These are phyloP conservation scores for Prorocentrum cordatum DNA, from an alignment of 169 alveolate species.

Conservation along the genomic window DNA sequence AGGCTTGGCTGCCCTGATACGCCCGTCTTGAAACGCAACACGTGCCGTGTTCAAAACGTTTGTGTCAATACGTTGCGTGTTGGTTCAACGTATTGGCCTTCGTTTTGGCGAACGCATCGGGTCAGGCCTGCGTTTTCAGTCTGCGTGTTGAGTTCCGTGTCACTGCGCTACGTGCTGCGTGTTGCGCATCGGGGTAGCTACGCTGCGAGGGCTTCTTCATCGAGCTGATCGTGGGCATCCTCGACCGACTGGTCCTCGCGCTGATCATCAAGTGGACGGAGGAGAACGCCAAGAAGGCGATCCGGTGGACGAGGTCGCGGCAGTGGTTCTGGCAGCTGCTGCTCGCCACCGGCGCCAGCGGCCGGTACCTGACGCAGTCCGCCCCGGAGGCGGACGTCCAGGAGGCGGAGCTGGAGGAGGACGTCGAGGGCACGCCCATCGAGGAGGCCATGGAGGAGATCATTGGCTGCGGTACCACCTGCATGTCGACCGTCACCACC, in stretches of 20 bases:
- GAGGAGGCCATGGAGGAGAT: constrained; percentile 69
- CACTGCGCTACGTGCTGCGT: too few species aligned
- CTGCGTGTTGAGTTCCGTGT: too few species aligned
- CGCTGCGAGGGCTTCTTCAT: constrained; percentile 14
- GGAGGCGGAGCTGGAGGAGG: neutral
- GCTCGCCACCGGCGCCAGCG: too few species aligned
- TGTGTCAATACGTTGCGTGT: too few species aligned
- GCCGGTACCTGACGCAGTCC: too few species aligned
- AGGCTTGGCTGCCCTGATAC: too few species aligned
- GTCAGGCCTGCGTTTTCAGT: too few species aligned
- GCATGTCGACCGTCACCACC: constrained; percentile 52
- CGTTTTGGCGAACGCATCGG: too few species aligned
- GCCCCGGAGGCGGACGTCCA: neutral
- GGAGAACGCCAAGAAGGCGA: neutral
- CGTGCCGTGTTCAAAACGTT: too few species aligned
- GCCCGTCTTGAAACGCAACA: too few species aligned
- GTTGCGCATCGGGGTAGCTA: neutral
- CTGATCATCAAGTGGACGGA: constrained; percentile 1
- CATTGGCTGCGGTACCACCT: constrained; percentile 64
- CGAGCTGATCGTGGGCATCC: constrained; percentile 46
- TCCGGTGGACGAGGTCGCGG: neutral
- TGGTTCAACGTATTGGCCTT: too few species aligned
- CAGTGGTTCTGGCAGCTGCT: neutral
- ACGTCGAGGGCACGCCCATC: constrained; percentile 40
- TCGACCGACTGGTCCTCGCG: constrained; percentile 32